phyloP scores from a whole-genome alignment of 306 rosid species.

The Glycine soja region DNA sequence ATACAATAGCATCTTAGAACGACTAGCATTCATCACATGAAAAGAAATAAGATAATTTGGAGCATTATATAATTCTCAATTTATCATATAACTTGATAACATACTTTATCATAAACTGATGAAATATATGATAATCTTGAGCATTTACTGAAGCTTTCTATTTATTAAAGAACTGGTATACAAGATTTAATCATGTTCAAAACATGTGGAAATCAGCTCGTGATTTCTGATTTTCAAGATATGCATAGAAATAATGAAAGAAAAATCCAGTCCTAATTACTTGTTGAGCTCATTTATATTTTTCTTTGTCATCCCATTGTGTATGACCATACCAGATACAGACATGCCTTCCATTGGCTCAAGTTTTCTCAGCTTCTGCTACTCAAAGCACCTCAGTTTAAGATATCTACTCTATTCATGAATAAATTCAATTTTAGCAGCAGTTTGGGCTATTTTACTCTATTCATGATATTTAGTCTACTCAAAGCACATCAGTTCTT shows the following conservation, averaged over 20 bases:
- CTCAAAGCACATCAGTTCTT: background rate
- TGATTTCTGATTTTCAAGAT: background rate
- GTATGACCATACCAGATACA: slow-evolving; percentile 14
- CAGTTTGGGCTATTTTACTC: background rate
- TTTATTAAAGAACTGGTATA: background rate
- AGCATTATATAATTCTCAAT: background rate
- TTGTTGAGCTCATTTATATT: slow-evolving; percentile 19
- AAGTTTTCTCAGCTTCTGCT: slow-evolving; percentile 25
- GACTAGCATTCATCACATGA: slow-evolving; percentile 10
- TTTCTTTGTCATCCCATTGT: background rate
- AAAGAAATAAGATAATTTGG: slow-evolving; percentile 14
- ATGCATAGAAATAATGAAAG: background rate
- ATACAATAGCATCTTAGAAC: background rate
- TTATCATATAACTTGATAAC: slow-evolving; percentile 1
- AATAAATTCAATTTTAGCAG: background rate
- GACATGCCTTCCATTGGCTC: background rate
- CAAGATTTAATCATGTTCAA: slow-evolving; percentile 6
- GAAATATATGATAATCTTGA: slow-evolving; percentile 13
- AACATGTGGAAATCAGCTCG: slow-evolving; percentile 26
- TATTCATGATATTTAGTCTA: too few relatives aligned
- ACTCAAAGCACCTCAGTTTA: slow-evolving; percentile 13
- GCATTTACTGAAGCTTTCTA: slow-evolving; percentile 3
- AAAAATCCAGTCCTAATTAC: background rate
- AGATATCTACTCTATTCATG: background rate
- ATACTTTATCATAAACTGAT: background rate